Percentiles rank a stretch among this genome's conserved stretches.
Conservation (phyloP, 2,329 filamentous ascomycete species). For the Cordyceps fumosorosea region DNA sequence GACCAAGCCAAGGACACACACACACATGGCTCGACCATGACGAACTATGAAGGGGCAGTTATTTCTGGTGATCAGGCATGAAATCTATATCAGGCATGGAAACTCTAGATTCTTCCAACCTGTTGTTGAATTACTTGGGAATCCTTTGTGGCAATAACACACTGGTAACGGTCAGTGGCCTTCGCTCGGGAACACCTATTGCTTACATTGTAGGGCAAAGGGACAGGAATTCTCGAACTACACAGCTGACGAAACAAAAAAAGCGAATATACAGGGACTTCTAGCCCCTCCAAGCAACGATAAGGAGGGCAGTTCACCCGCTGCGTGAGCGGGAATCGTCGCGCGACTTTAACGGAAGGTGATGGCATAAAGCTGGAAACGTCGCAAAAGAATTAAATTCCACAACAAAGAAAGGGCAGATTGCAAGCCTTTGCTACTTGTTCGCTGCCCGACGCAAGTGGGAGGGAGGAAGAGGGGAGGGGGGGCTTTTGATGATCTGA, state of each 20-base stretch:
- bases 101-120: not conserved
- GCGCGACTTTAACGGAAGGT: not conserved
- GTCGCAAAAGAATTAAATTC: no score
- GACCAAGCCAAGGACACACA: not conserved
- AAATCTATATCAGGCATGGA: not conserved
- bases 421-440: not conserved
- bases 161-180: not conserved
- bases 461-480: not conserved
- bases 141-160: not conserved
- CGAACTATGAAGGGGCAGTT: not conserved
- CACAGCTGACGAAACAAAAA: not conserved
- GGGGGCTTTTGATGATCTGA: not conserved
- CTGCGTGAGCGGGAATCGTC: not conserved
- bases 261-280: not conserved
- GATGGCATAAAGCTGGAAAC: not conserved
- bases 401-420: not conserved
- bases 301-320: not conserved
- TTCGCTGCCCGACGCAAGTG: not conserved
- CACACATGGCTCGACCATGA: not conserved
- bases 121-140: not conserved
- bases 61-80: not conserved
- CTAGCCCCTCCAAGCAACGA: not conserved
- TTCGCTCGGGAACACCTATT: not conserved
- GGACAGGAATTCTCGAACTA: not conserved
- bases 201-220: not conserved